Evolutionary conservation across 2,329 filamentous ascomycete species (phyloP).

Genomic region (Plectosphaerella plurivora): DNA sequence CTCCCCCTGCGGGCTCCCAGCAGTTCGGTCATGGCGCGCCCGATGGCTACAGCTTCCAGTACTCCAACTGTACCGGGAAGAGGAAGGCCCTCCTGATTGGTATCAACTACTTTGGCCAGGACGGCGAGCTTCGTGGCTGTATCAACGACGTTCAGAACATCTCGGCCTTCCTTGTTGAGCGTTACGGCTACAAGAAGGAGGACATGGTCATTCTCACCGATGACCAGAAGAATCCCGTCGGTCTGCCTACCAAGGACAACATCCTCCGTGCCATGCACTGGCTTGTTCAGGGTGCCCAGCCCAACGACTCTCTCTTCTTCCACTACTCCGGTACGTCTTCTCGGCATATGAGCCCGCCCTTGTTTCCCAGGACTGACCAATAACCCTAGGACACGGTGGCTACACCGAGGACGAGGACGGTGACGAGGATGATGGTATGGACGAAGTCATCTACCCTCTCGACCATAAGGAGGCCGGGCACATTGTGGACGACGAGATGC

Average conservation of each 20-base stretch:
- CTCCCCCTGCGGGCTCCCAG: conserved; percentile 63
- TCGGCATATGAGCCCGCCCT: background rate
- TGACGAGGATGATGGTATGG: conserved; percentile 76
- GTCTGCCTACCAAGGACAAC: conserved; percentile 92
- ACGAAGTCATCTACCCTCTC: conserved; percentile 80
- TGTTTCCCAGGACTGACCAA: conserved; percentile 1
- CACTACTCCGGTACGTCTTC: conserved; percentile 77
- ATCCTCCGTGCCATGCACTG: conserved; percentile 96
- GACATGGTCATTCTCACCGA: conserved; percentile 97
- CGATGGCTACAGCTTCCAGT: conserved; percentile 77
- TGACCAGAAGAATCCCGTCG: conserved; percentile 96
- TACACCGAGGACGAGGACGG: conserved; percentile 76
- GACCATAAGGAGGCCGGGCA: conserved; percentile 77
- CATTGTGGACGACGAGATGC: conserved; percentile 81
- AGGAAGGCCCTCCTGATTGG: conserved; percentile 88
- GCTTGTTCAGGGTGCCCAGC: conserved; percentile 87
- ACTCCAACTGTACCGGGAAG: conserved; percentile 84
- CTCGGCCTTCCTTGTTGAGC: conserved; percentile 82
- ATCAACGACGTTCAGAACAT: conserved; percentile 99
- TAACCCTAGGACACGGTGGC: conserved; percentile 65
- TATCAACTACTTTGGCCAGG: conserved; percentile 94
- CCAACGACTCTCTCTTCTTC: conserved; percentile 95
- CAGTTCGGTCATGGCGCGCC: conserved; percentile 78
- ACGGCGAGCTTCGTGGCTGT: conserved; percentile 84
- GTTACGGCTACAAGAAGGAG: conserved; percentile 88